These are phyloP conservation scores for Chaetomium globosum DNA, from an alignment of 2,329 filamentous ascomycete species.

Conservation along the genomic window DNA sequence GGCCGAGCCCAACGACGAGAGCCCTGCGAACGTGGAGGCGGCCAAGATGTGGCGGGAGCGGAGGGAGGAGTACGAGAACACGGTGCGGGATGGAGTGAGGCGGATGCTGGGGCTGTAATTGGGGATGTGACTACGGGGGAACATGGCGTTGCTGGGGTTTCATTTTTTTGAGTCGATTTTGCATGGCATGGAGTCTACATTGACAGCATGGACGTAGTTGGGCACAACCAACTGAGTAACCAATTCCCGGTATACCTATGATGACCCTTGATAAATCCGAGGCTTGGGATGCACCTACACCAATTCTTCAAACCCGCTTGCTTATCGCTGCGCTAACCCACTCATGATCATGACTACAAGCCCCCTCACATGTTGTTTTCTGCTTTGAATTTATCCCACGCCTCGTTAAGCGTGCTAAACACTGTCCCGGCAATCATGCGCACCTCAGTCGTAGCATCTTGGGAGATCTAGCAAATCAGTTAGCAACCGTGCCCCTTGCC, in stretches of 20 bases:
- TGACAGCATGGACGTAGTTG: background rate
- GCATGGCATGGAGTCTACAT: conserved; percentile 15
- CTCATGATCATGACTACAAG: conserved; percentile 9
- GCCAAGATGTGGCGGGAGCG: conserved; percentile 94
- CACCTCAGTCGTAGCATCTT: conserved; percentile 66
- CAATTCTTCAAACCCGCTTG: conserved; percentile 1
- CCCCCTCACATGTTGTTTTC: conserved; percentile 62
- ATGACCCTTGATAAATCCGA: background rate
- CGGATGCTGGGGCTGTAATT: conserved; percentile 69
- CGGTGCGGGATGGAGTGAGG: conserved; percentile 80
- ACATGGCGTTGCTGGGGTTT: conserved; percentile 2
- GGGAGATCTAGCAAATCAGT: conserved; percentile 55
- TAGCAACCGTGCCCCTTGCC: background rate
- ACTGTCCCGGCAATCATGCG: conserved; percentile 67
- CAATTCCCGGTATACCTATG: background rate
- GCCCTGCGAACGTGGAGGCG: conserved; percentile 92
- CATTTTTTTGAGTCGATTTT: background rate
- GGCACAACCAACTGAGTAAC: background rate
- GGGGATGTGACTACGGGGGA: background rate
- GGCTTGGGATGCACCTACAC: background rate
- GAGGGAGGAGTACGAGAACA: conserved; percentile 79
- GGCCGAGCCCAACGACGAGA: conserved; percentile 95
- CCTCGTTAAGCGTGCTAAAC: conserved; percentile 70
- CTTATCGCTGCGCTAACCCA: background rate
- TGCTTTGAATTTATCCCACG: conserved; percentile 72